Percentiles rank a stretch among this genome's conserved stretches.
Evolutionary conservation across 495 filamentous ascomycete species (phyloP).

Genomic region (Tuber magnatum): DNA sequence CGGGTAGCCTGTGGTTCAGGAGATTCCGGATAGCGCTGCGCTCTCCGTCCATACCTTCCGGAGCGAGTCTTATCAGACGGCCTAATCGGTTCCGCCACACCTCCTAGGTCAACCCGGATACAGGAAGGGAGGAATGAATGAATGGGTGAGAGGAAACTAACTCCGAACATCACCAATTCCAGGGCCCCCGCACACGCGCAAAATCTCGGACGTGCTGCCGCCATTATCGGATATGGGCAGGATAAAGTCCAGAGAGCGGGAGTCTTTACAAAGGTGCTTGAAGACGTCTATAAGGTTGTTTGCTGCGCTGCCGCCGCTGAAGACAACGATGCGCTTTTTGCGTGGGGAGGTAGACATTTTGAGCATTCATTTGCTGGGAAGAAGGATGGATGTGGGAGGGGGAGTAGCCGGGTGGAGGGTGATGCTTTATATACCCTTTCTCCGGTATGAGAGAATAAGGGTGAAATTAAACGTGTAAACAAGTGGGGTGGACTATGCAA

Average conservation of each 20-base stretch:
- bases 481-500: background rate
- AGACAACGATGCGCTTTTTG: conserved; percentile 62
- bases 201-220: conserved; percentile 82
- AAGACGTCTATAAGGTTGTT: conserved; percentile 94
- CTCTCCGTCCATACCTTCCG: conserved; percentile 55
- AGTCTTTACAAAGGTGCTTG: conserved; percentile 61
- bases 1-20: conserved; percentile 76
- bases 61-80: conserved; percentile 85
- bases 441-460: background rate
- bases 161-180: conserved; percentile 89
- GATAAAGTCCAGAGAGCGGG: conserved; percentile 55
- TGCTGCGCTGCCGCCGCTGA: conserved; percentile 84
- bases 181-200: conserved; percentile 86
- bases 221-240: conserved; percentile 96
- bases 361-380: background rate
- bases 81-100: conserved; percentile 46
- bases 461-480: background rate
- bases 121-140: background rate
- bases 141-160: conserved; percentile 45
- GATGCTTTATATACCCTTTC: background rate
- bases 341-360: background rate
- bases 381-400: background rate
- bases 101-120: background rate
- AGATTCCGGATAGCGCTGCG: conserved; percentile 64
- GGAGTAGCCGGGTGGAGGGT: background rate